Evolutionary conservation across 768 basidiomycete species (phyloP).

Genomic region (Leucogyrophana mollusca): DNA sequence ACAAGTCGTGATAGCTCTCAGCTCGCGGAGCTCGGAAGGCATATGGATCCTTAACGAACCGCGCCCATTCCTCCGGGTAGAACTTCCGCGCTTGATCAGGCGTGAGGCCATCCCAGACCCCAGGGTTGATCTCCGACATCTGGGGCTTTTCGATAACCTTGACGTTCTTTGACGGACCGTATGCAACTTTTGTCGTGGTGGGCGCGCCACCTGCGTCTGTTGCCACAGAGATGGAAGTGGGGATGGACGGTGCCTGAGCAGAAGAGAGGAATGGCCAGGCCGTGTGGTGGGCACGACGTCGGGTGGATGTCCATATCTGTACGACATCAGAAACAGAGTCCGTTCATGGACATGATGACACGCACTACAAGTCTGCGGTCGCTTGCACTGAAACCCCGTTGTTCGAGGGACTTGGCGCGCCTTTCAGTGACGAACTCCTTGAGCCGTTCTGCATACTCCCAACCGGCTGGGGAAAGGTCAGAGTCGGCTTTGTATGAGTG

Average conservation of each 20-base stretch:
- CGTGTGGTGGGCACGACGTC: conserved; percentile 89
- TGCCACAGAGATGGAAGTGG: conserved; percentile 1
- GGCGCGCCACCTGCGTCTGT: not conserved
- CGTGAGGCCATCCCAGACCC: conserved; percentile 94
- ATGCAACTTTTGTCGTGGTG: conserved; percentile 4
- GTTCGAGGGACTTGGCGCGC: conserved; percentile 71
- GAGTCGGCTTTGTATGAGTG: conserved; percentile 99
- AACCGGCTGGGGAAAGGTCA: conserved; percentile 90
- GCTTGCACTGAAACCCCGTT: conserved; percentile 60
- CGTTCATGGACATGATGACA: conserved; percentile 2
- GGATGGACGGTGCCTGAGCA: conserved; percentile 17
- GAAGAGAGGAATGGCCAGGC: conserved; percentile 87
- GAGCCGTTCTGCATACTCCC: conserved; percentile 90
- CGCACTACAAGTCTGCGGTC: conserved; percentile 68
- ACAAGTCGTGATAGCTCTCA: conserved; percentile 96
- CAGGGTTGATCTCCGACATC: conserved; percentile 98
- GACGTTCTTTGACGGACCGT: conserved; percentile 42
- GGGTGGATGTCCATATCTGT: conserved; percentile 97
- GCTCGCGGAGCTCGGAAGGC: conserved; percentile 88
- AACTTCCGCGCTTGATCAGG: conserved; percentile 86
- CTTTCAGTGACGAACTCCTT: conserved; percentile 89
- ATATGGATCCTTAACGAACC: conserved; percentile 92
- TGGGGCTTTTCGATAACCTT: conserved; percentile 94
- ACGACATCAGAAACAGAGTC: not conserved
- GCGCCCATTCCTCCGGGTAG: conserved; percentile 93